Evolutionary conservation across 2,329 filamentous ascomycete genomes (phyloP), one percentile per base, ranked within the genome.

Genomic region (Fusarium protoensiforme): DNA sequence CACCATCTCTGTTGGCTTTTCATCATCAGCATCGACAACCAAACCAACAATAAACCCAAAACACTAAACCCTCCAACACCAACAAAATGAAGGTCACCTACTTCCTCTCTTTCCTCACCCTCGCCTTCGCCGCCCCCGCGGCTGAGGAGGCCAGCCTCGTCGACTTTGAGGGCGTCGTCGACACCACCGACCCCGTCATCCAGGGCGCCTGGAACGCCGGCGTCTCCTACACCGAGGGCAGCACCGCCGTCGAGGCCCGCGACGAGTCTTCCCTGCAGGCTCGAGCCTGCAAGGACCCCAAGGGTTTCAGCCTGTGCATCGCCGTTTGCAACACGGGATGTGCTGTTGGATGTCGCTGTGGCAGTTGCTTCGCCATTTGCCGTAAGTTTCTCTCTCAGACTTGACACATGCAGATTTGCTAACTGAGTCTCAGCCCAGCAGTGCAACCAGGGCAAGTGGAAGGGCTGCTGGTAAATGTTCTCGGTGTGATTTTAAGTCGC

Each of bases 341-440:
- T 10, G 59, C 59, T 18, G 7, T 61, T 10, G 29, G 41, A 5
- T 51, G 41, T n/a, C 41, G 59, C 18, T 51, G 41, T n/a, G 41
- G 29, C 18, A 61, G 59, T 41, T 61, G 59, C 41, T 61, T 61
- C 29, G 16, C 20, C 9, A 57, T 57, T n/a, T 61, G 58, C 41
- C 39, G 58, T 61, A 48, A n/a, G 41, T 48, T 5, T 5, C 20
- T 14, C 11, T 22, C n/a, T 36, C 4, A 10, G 8, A 7, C 5
- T 27, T 27, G 41, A 27, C 14, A 18, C 7, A 46, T 18, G 18
- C 41, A 24, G 22, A 14, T 27, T 18, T 46, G 8, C 41, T 46
- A 46, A 46, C 41, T 27, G 7, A 27, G 2, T 18, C 22, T 2
- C 24, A 46, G 41, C 41, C 8, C 22, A 46, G 5, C 41, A 46